Conservation (phyloP, 805 yeast species). For the Pichia insulana region DNA sequence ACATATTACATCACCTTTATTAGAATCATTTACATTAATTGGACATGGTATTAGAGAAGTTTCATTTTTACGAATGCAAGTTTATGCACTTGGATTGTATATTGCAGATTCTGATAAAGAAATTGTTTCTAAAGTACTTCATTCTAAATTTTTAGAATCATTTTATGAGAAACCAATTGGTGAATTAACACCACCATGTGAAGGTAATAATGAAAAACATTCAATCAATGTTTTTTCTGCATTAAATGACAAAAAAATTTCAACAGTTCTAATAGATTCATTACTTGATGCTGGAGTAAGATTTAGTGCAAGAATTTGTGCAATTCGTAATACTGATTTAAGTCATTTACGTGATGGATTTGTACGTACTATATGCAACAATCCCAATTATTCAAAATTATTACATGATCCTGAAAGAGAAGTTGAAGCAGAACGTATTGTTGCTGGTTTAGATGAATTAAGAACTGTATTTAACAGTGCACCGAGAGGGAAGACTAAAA, state of each 20-base stretch:
- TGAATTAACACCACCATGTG: slow-evolving; percentile 2
- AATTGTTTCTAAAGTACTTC: slow-evolving; percentile 33
- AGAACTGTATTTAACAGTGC: slow-evolving; percentile 43
- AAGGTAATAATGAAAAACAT: slow-evolving; percentile 23
- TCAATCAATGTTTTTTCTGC: slow-evolving; percentile 33
- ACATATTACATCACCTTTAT: slow-evolving; percentile 12
- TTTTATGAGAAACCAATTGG: slow-evolving; percentile 11
- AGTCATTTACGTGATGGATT: slow-evolving; percentile 86
- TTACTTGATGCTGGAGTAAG: slow-evolving; percentile 53
- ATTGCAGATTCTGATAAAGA: slow-evolving; percentile 51
- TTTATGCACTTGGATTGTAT: slow-evolving; percentile 82
- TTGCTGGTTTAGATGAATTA: slow-evolving; percentile 55
- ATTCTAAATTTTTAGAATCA: slow-evolving; percentile 33
- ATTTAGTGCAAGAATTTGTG: slow-evolving; percentile 68
- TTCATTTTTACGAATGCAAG: slow-evolving; percentile 73
- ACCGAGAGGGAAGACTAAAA: slow-evolving; percentile 38
- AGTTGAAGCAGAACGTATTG: slow-evolving; percentile 23
- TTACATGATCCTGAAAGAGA: slow-evolving; percentile 33
- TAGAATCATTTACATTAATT: slow-evolving; percentile 40
- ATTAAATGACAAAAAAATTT: slow-evolving; percentile 42
- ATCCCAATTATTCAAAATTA: slow-evolving; percentile 45
- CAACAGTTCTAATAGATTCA: slow-evolving; percentile 45
- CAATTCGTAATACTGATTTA: slow-evolving; percentile 86
- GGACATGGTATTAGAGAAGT: slow-evolving; percentile 82
- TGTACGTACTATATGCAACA: slow-evolving; percentile 66